These are phyloP conservation scores for Nicotiana tabacum DNA, from an alignment of 257 asterid genomes.

Conservation along the genomic window DNA sequence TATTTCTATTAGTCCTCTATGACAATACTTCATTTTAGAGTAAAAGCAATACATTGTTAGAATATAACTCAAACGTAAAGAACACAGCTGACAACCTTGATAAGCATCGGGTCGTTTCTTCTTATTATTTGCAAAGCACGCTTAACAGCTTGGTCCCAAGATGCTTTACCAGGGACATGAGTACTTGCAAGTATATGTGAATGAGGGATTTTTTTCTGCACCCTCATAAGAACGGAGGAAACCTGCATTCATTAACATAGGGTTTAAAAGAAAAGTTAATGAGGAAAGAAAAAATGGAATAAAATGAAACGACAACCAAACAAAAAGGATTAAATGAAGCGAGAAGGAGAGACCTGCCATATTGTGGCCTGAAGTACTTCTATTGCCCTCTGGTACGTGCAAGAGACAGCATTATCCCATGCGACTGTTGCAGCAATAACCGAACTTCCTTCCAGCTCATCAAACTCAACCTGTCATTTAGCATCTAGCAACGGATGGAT, in stretches of 20 bases:
- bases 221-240: constrained; percentile 38
- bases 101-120: constrained; percentile 45
- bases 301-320: neutral
- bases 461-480: constrained; percentile 73
- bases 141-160: constrained; percentile 72
- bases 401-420: constrained; percentile 77
- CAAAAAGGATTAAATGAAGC: neutral
- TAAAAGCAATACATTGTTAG: neutral
- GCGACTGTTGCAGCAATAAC: constrained; percentile 89
- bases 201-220: constrained; percentile 30
- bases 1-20: neutral
- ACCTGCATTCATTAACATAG: constrained; percentile 40
- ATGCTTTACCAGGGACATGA: constrained; percentile 61
- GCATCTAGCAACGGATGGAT: constrained; percentile 20
- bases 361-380: constrained; percentile 66
- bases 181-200: constrained; percentile 44
- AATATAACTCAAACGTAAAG: neutral
- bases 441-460: constrained; percentile 86
- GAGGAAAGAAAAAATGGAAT: neutral
- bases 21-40: neutral
- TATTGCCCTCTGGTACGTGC: constrained; percentile 58
- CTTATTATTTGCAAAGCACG: constrained; percentile 68
- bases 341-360: constrained; percentile 45
- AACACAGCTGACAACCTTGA: constrained; percentile 49
- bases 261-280: neutral